Percentiles rank a stretch among this genome's conserved stretches.
phyloP scores from a whole-genome alignment of 768 basidiomycete genomes.

The Phanerodontia chrysosporium region DNA sequence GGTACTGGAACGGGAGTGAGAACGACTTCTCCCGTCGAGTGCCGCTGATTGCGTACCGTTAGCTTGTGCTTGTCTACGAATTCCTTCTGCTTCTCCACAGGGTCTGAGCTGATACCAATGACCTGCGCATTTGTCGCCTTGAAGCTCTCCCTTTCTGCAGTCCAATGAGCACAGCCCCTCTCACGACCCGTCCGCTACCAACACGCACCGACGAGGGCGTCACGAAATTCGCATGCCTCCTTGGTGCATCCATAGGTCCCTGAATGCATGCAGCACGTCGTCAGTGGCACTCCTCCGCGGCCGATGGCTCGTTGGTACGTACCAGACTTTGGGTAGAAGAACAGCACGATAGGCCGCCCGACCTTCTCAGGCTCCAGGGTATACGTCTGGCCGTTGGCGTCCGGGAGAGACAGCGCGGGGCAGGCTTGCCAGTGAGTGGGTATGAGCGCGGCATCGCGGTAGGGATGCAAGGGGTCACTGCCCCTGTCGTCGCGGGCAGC shows the following conservation, averaged over 20 bases:
- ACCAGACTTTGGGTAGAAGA: constrained; percentile 79
- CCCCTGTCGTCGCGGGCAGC: neutral
- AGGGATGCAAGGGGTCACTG: neutral
- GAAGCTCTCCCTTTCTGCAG: constrained; percentile 59
- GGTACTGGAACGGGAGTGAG: constrained; percentile 47
- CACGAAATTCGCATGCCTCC: constrained; percentile 79
- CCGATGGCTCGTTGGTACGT: constrained; percentile 9
- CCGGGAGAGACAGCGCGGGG: constrained; percentile 62
- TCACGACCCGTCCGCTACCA: neutral
- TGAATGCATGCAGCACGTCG: constrained; percentile 20
- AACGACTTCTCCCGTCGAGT: neutral
- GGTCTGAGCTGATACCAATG: constrained; percentile 71
- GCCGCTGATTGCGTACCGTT: constrained; percentile 39
- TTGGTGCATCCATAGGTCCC: constrained; percentile 77
- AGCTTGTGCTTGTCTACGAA: constrained; percentile 72
- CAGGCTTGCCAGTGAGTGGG: constrained; percentile 56
- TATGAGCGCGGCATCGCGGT: constrained; percentile 27
- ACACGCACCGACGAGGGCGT: constrained; percentile 61
- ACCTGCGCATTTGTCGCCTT: constrained; percentile 59
- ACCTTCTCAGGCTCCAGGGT: constrained; percentile 55
- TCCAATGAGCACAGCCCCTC: neutral
- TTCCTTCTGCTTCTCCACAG: constrained; percentile 65
- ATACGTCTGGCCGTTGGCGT: constrained; percentile 58
- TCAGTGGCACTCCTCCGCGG: neutral
- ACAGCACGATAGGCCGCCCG: constrained; percentile 61